Base-by-base conservation (phyloP, 2,329 filamentous ascomycete genomes). In the Pseudogymnoascus sp. region DNA sequence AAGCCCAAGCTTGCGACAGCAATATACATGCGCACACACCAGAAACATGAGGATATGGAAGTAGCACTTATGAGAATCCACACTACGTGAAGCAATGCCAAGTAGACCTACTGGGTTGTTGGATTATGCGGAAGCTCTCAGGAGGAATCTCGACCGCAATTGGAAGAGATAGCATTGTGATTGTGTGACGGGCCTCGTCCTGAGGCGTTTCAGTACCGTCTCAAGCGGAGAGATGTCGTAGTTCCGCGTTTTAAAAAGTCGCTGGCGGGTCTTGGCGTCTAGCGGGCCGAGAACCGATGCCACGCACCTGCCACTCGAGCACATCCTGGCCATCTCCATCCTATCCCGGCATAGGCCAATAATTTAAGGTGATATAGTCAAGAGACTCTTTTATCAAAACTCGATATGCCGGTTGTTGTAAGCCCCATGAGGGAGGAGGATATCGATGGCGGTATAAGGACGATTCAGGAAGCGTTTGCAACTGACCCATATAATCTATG, bases 401-500 rank as follows among this genome's bases (percentile, higher is more conserved):
- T n/a, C 25, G 68, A 58, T 57, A 82, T 82, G 80, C 67, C 74
- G 4, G 80, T 88, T 69, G 71, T 80, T 64, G 79, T 89, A 62
- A 74, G 77, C 4, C 77, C 75, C 7, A 78, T 89, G 67, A 78
- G 77, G 1, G 76, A 82, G 65, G 68, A 71, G 57, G 86, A 89
- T 66, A 87, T 88, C 59, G 79, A 84, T 25, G 82, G 80, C 6
- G 84, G 83, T 20, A 81, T 88, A 58, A 78, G 81, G 38, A 86
- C 83, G 47, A 84, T 89, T 57, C 86, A 89, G 68, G 76, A 81
- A 66, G 85, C 85, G 0, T 89, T 89, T 69, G 80, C 78, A 5
- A 78, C 84, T 9, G 86, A 89, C 67, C 86, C 86, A 0, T 89
- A 88, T 68, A 85, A 84, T 66, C 74, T 75, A 18, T 89, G 85